Percentiles rank a stretch among this genome's conserved stretches.
Conservation (phyloP, 129 eudicot species). For the Flaveria trinervia region DNA sequence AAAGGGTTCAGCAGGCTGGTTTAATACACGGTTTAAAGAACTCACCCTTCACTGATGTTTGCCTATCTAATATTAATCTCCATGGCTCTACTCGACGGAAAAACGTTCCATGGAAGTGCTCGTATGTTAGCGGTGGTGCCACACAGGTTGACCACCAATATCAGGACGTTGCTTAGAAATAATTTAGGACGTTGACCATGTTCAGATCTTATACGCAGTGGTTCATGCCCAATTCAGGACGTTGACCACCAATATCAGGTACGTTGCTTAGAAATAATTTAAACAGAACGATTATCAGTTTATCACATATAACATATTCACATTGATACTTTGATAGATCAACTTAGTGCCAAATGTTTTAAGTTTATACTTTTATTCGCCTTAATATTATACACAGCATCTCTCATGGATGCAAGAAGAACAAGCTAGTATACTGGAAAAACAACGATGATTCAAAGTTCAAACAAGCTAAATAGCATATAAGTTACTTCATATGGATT, state of each 20-base stretch:
- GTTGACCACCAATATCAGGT: neutral
- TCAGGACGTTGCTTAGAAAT: neutral
- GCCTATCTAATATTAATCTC: conserved; percentile 53
- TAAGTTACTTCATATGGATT: conserved; percentile 3
- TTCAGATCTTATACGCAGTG: no score
- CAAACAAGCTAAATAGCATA: neutral
- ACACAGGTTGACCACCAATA: conserved; percentile 30
- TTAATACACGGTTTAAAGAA: conserved; percentile 55
- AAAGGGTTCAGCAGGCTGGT: conserved; percentile 54
- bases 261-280: neutral
- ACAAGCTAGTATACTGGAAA: neutral
- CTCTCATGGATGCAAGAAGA: conserved; percentile 13
- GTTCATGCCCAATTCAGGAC: no score
- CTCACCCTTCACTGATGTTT: conserved; percentile 66
- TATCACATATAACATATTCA: no score
- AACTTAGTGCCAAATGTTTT: neutral
- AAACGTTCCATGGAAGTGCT: conserved; percentile 59
- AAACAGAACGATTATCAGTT: neutral
- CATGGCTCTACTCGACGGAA: conserved; percentile 33
- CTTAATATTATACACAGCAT: conserved; percentile 18
- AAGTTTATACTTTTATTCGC: conserved; percentile 16
- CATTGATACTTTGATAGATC: neutral
- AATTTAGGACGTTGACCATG: no score
- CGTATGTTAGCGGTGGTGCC: conserved; percentile 61
- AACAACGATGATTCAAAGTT: neutral